phyloP scores from a whole-genome alignment of 148 eudicot species.

The Spergularia bocconei region DNA sequence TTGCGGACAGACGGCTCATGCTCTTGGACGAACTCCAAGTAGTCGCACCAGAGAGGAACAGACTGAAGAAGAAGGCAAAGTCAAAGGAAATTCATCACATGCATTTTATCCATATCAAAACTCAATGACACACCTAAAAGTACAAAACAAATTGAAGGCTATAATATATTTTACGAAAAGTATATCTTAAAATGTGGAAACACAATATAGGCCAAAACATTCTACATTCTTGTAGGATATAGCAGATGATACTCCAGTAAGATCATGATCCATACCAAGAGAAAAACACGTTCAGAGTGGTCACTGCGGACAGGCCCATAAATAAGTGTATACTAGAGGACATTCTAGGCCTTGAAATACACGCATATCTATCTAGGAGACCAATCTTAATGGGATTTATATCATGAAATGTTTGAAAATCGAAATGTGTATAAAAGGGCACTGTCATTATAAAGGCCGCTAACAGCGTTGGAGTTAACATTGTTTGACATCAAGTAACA shows the following conservation, averaged over 20 bases:
- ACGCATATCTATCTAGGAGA: neutral
- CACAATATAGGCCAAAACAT: neutral
- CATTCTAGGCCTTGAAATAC: neutral
- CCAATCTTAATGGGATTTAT: neutral
- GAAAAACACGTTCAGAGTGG: too few relatives aligned
- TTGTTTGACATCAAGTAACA: conserved; percentile 2
- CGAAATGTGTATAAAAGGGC: neutral
- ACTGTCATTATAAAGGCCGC: neutral
- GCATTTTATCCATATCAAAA: neutral
- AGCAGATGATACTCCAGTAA: neutral
- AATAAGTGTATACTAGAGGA: neutral
- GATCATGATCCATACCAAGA: neutral
- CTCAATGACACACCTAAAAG: neutral
- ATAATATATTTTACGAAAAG: too few relatives aligned
- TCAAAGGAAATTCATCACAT: neutral
- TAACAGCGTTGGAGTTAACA: neutral
- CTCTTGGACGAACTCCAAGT: conserved; percentile 69
- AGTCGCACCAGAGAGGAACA: conserved; percentile 85
- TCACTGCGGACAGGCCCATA: too few relatives aligned
- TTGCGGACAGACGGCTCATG: conserved; percentile 61
- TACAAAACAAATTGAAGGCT: neutral
- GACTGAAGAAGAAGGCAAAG: conserved; percentile 53
- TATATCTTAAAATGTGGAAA: neutral
- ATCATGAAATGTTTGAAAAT: neutral
- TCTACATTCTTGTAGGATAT: neutral